Conservation (phyloP, 192 early-diverging fungal species). For the Backusella macrospora region DNA sequence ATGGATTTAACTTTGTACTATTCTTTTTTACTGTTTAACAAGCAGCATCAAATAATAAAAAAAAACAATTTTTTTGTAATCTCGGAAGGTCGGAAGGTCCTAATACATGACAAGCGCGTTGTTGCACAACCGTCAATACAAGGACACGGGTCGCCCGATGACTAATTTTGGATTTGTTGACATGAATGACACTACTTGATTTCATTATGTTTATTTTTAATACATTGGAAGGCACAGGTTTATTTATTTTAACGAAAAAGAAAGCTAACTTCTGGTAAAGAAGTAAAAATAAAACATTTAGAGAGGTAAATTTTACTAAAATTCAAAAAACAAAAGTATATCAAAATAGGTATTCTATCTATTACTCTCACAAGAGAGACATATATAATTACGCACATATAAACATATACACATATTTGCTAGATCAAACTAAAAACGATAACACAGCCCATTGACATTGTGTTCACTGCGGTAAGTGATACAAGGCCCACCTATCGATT, state of each 20-base stretch:
- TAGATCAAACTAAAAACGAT: not conserved
- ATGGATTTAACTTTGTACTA: not conserved
- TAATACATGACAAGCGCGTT: constrained; percentile 13
- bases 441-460: not conserved
- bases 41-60: not conserved
- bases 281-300: too few relatives aligned
- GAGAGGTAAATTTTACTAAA: too few relatives aligned
- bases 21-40: not conserved
- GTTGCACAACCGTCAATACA: constrained; percentile 10
- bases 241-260: not conserved
- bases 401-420: not conserved
- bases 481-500: not conserved
- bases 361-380: not conserved
- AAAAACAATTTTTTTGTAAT: constrained; percentile 8
- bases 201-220: constrained; percentile 7
- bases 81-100: constrained; percentile 6
- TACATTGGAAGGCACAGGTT: not conserved
- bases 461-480: not conserved
- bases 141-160: constrained; percentile 3
- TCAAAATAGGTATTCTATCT: not conserved
- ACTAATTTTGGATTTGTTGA: constrained; percentile 13
- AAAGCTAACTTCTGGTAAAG: too few relatives aligned
- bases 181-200: constrained; percentile 12
- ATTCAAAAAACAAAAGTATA: not conserved
- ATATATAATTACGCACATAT: not conserved